Conservation (phyloP, 1,139 yeast genomes). For the Sugiyamaella neomexicana region DNA sequence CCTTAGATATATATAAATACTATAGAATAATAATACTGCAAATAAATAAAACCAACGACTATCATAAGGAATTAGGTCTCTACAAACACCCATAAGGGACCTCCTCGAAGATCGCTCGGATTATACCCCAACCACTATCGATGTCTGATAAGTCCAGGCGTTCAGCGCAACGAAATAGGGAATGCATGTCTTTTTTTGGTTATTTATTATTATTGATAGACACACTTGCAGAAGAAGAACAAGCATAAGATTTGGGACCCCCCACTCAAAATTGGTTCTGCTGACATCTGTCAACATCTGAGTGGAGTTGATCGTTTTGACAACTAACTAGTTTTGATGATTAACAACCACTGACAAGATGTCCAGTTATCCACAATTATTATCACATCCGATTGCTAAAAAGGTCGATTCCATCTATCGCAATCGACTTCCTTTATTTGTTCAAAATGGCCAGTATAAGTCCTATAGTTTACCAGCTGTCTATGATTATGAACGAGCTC, state of each 20-base stretch:
- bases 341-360: background rate
- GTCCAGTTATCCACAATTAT: slow-evolving; percentile 23
- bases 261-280: background rate
- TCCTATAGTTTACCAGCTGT: slow-evolving; percentile 75
- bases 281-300: slow-evolving; percentile 4
- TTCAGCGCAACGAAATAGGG: too few species aligned
- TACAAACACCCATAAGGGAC: background rate
- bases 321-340: too few species aligned
- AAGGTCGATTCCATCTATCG: slow-evolving; percentile 81
- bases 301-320: background rate
- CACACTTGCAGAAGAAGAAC: background rate
- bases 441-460: slow-evolving; percentile 66
- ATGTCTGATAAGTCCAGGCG: too few species aligned
- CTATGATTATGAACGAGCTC: slow-evolving; percentile 59
- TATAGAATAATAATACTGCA: background rate
- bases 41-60: too few species aligned
- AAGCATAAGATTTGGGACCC: background rate
- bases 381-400: slow-evolving; percentile 63
- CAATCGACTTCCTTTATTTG: slow-evolving; percentile 75
- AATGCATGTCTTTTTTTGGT: too few species aligned
- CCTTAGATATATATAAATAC: slow-evolving; percentile 6
- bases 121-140: slow-evolving; percentile 1
- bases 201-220: background rate
- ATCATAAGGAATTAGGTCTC: background rate
- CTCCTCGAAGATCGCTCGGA: background rate